These are phyloP conservation scores for Boletus sp. DNA, from an alignment of 1,284 basidiomycete genomes.

Conservation along the genomic window DNA sequence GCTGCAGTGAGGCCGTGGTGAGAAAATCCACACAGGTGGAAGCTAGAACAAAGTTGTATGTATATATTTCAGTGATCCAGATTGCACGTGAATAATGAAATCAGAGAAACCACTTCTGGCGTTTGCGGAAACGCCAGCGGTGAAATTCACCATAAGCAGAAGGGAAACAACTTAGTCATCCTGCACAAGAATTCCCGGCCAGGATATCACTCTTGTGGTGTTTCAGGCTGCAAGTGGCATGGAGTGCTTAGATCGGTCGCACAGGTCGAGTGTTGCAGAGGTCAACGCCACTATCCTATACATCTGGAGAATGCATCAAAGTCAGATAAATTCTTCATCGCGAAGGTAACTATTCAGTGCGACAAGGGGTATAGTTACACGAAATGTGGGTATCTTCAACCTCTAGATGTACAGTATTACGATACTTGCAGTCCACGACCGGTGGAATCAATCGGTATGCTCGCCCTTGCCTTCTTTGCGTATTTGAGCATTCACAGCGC, in stretches of 20 bases:
- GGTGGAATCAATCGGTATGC: slow-evolving; percentile 7
- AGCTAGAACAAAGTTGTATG: neutral
- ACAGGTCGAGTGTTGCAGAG: too few species aligned
- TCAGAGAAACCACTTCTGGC: neutral
- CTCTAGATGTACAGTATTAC: slow-evolving; percentile 17
- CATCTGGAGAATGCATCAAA: neutral
- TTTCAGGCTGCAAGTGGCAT: too few species aligned
- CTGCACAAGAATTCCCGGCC: neutral
- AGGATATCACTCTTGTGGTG: neutral
- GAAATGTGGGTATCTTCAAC: slow-evolving; percentile 9
- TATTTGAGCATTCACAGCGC: slow-evolving; percentile 38
- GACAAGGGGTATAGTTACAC: slow-evolving; percentile 13
- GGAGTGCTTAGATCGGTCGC: too few species aligned
- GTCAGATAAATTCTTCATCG: neutral
- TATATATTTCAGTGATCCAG: too few species aligned
- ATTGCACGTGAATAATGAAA: neutral
- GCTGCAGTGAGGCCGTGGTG: neutral
- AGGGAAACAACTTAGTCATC: too few species aligned
- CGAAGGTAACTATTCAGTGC: neutral
- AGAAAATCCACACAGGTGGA: neutral
- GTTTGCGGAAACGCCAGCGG: neutral
- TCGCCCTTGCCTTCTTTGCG: slow-evolving; percentile 2
- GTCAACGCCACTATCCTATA: too few species aligned
- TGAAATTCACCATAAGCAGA: neutral
- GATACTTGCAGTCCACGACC: neutral